Evolutionary conservation across 163 green algal species (phyloP).

Genomic region (Volvox carteri): DNA sequence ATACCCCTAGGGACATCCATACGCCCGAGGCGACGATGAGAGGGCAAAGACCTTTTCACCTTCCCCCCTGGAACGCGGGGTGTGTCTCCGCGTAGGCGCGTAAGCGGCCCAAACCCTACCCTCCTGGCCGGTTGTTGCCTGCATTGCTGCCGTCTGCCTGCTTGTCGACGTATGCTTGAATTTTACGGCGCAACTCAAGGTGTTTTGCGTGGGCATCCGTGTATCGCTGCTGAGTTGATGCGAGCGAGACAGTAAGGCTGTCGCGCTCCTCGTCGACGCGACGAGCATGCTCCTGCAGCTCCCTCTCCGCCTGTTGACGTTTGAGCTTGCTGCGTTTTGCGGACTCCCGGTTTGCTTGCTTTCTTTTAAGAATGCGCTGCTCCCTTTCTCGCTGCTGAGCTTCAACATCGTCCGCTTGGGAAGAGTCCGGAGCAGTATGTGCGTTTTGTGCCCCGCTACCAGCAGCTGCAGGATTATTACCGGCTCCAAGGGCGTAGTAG

Average conservation of each 20-base stretch:
- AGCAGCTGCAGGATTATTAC: not conserved
- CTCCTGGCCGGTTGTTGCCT: not conserved
- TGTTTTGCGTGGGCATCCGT: conserved; percentile 4
- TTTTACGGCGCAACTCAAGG: conserved; percentile 5
- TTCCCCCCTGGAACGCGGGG: no score
- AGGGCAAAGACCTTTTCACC: no score
- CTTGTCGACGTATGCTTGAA: conserved; percentile 27
- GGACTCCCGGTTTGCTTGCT: conserved; percentile 39
- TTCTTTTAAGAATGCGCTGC: conserved; percentile 10
- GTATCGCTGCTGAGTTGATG: conserved; percentile 34
- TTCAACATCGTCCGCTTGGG: not conserved
- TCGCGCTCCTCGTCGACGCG: conserved; percentile 42
- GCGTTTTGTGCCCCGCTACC: not conserved
- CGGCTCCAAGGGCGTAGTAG: conserved; percentile 19
- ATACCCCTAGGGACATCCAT: no score
- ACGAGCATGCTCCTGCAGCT: conserved; percentile 43
- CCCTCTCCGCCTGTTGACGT: conserved; percentile 43
- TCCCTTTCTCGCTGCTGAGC: conserved; percentile 13
- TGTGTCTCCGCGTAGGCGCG: no score
- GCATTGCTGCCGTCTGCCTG: not conserved
- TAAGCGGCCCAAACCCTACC: no score
- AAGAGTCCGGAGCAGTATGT: conserved; percentile 11
- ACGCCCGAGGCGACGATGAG: no score
- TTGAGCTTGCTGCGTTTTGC: conserved; percentile 50
- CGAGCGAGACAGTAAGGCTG: not conserved